Base-by-base conservation (phyloP, 148 eudicot species). In the Camellia japonica region DNA sequence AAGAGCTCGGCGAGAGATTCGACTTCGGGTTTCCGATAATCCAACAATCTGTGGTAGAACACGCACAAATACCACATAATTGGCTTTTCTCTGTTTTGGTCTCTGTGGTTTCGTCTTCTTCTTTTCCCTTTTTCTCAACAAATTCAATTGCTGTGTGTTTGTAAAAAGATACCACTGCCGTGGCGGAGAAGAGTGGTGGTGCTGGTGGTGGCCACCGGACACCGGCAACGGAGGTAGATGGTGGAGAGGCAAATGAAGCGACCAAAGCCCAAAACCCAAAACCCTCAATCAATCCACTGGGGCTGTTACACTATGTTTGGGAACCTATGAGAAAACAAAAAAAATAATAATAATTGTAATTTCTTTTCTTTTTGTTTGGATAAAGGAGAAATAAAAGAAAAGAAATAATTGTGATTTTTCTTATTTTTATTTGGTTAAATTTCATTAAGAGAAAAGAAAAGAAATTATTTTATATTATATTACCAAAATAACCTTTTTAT, bases 41-140 rank as follows among this genome's bases (percentile, higher is more conserved):
- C 99, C 63, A 96, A 64, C 69, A 96, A 71, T 67, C 99, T 87
- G 82, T 96, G 99, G 87, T 83, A 96, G 86, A 96, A 96, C 14
- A 93, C 98, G 65, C 99, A 96, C 61, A 96, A 79, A 69, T 90
- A 96, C 97, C 94, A 92, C 99, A 93, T 95, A 44, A 20, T 90
- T 77, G 30, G 30, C 43, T 23, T 41, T 68, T 62, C 52, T 46
- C 20, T 70, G 47, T 70, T 55, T 63, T 47, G 51, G 75, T 10
- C 68, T 46, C 23, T 2, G 47, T 7, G 49, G 7, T 63, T 62
- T 47, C n/a, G 30, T 18, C 44, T 5, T 61, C 19, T 6, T 2
- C 66, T 11, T 75, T 72, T 6, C 38, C 62, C 47, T 7, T 14
- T 55, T 6, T 47, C 0, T 4, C 51, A 58, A 59, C 54, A 42